Evolutionary conservation across 495 filamentous ascomycete species (phyloP), one percentile per base, ranked within the genome.

Genomic region (Annulohypoxylon stygium): DNA sequence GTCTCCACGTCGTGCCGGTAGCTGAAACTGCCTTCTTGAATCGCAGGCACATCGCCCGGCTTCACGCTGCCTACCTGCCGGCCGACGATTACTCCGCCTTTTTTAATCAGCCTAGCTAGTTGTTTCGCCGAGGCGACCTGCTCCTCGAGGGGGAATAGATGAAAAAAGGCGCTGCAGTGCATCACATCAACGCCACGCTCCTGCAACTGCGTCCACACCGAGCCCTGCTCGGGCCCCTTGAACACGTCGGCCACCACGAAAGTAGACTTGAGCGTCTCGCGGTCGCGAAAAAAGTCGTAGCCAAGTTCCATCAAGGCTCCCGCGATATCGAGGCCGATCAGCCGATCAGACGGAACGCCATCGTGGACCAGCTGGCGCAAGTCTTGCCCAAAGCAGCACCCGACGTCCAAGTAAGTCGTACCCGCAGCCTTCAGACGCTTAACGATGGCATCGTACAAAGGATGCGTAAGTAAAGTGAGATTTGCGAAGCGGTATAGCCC

Each of bases 221-320:
- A 81, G 2, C 78, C 67, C 3, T 79, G 62, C 8, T 78, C 82
- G 0, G 71, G 58, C 1, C 76, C 68, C 20, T 88, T 84, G 51
- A 92, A 85, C 5, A 92, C 79, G 69, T 90, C 83, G 2, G 68
- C 79, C 3, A 75, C 75, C 0, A 90, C 77, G 68, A 92, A 90
- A 0, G 67, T 67, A 6, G 79, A 76, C 25, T 82, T 64, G 10
- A 89, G 81, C 0, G 68, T 78, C 18, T 80, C 80, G 11, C 75
- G 65, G 71, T 89, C 86, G 0, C 74, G 62, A 64, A 88, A 90
- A 1, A 89, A 79, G 8, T 84, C 81, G 60, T 87, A 87, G 5
- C 87, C 88, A 2, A 89, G 75, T 1, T 86, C 84, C 43, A 89
- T 81, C 66, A 88, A 87, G n/a, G 82, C 76, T 2, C 63, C 61